Base-by-base conservation (phyloP, 768 basidiomycete genomes). In the Tephrocybe sp. region DNA sequence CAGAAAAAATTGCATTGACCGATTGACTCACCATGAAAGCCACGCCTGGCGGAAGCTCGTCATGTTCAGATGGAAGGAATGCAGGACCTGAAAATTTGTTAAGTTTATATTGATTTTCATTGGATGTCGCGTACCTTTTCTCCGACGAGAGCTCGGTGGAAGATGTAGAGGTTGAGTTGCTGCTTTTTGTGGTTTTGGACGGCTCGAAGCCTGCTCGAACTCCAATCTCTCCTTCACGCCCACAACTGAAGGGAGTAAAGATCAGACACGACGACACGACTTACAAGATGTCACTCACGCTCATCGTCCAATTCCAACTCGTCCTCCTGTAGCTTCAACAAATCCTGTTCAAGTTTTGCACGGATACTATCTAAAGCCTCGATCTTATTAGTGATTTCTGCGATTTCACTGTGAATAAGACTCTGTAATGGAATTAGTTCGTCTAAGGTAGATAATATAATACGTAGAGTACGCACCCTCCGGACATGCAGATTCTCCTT, bases 261-360 rank as follows among this genome's bases (percentile, higher is more conserved):
- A 30, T 5, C 50, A 45, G 48, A 53, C 42, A 46, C 33, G 21
- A 48, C 40, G 36, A 49, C 17, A 38, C 32, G 23, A 20, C 7
- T 55, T 39, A 24, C 4, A 45, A 40, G 4, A 4, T 12, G 24
- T 45, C 10, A 77, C 91, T 61, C 62, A 95, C 93, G 68, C 71
- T 99, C 96, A 54, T 97, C 96, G 61, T 97, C 93, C n/a, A 99
- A 73, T 63, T 98, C 96, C 20, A 99, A 74, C 55, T 97, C 95
- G 59, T 98, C 96, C 65, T 99, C 96, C 51, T 95, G 90, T 40
- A 98, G 66, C 64, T 83, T 89, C 26, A 98, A 71, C 6, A 99
- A 74, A 62, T 92, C 87, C 37, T 84, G 77, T 62, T 94, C 90
- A 21, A 98, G 74, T 57, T 86, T 87, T 8, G 80, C 76, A 48